Evolutionary conservation across 2,329 filamentous ascomycete genomes (phyloP), one percentile per base, ranked within the genome.

Genomic region (Calonectria ilicicola): DNA sequence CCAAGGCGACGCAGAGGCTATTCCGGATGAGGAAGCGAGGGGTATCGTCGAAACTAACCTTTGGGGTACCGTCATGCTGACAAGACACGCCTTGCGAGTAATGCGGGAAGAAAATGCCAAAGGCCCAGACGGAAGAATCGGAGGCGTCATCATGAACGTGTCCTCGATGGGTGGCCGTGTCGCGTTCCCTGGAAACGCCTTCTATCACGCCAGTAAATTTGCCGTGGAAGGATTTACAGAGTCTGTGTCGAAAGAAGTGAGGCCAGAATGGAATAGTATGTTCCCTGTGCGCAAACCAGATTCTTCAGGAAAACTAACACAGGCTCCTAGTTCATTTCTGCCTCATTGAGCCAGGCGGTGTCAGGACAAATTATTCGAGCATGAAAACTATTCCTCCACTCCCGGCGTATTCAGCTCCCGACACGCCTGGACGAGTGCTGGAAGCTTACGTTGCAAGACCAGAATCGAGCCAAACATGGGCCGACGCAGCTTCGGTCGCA

Each of bases 1-100:
- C 1, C 65, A 75, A 1, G 82, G 82, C 2, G 81, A 81, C 35
- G 79, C 80, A 27, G 79, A 83, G 46, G 46, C 56, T 6, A 44
- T 65, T 35, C 42, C 47, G 5, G 64, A 70, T 23, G 72, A 67
- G 5, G 80, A 84, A 63, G 75, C 79, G 1, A 82, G 83, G 23
- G 69, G 74, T 1, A 72, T 85, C 47, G 80, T 88, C 63, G 85
- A 87, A 21, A 86, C 85, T 0, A 81, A 86, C 46, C 87, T 87
- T 74, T 87, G 84, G 78, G 85, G 85, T 17, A 83, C 83, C 7
- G 84, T 83, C 0, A 77, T 83, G 17, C 78, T 87, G 9, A 83
- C 85, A 0, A 83, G 80, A 65, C 76, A 77, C n/a, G 83, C 82
- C 1, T 58, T 88, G 5, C 80, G 81, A 19, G 77, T 84, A 19